Evolutionary conservation across 129 eudicot species (phyloP).

Genomic region (Erigeron canadensis): DNA sequence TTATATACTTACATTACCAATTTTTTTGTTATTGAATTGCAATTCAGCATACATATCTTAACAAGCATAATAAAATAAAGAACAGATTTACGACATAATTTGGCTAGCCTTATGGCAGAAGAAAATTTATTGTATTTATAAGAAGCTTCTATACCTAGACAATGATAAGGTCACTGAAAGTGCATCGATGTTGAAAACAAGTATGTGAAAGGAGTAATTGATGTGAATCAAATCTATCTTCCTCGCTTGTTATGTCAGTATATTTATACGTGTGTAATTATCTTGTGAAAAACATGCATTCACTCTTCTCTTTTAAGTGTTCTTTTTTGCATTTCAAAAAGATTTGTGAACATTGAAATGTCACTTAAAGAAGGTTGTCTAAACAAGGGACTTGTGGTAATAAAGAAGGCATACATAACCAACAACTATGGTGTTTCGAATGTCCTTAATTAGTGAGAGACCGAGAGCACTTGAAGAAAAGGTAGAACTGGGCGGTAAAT

Average conservation of each 20-base stretch:
- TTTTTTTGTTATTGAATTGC: background rate
- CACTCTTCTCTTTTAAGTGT: background rate
- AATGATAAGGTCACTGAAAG: background rate
- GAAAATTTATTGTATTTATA: background rate
- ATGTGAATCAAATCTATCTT: background rate
- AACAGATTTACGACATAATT: background rate
- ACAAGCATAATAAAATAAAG: background rate
- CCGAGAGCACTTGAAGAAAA: background rate
- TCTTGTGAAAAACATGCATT: background rate
- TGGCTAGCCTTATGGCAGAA: background rate
- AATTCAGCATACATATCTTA: background rate
- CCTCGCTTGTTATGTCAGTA: background rate
- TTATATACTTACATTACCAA: background rate
- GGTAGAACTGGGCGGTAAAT: background rate
- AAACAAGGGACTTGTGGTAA: background rate
- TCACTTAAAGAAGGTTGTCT: background rate
- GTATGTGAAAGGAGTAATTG: background rate
- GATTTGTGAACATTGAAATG: background rate
- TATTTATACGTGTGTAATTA: background rate
- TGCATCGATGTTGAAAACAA: background rate
- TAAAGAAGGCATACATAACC: background rate
- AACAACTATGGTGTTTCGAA: background rate
- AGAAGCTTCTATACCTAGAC: background rate
- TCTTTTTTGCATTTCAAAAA: background rate
- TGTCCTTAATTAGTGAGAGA: too few relatives aligned